Conservation (phyloP, 257 asterid genomes). For the Catharanthus roseus region DNA sequence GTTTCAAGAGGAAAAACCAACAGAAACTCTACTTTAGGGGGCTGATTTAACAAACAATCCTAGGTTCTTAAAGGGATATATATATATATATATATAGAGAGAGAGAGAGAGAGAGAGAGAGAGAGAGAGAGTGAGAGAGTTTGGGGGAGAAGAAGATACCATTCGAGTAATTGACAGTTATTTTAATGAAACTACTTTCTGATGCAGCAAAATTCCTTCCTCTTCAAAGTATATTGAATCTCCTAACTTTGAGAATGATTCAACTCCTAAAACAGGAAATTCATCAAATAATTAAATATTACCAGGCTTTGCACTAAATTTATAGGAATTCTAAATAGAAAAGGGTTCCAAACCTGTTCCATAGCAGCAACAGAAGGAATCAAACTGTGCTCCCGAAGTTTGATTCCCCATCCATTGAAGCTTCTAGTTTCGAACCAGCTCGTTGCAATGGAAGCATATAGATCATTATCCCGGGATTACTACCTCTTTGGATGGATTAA, state of each 20-base stretch:
- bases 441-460: slow-evolving; percentile 79
- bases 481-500: slow-evolving; percentile 86
- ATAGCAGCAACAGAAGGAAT: slow-evolving; percentile 93
- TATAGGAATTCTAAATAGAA: not conserved
- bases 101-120: no score
- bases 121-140: no score
- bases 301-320: no score
- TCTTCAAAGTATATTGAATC: slow-evolving; percentile 90
- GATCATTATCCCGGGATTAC: slow-evolving; percentile 80
- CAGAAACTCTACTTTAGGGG: no score
- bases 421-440: slow-evolving; percentile 76
- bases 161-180: no score
- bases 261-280: slow-evolving; percentile 43
- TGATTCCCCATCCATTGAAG: slow-evolving; percentile 85
- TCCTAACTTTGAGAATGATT: slow-evolving; percentile 86
- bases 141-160: no score
- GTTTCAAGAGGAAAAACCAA: no score
- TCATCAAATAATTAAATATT: not conserved
- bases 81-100: no score
- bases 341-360: slow-evolving; percentile 59
- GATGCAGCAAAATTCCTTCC: slow-evolving; percentile 24
- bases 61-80: no score
- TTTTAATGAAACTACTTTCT: no score
- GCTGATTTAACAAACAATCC: no score
- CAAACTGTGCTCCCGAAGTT: no score